Evolutionary conservation across 2,329 filamentous ascomycete genomes (phyloP), one percentile per base, ranked within the genome.

Genomic region (Penicillium verrucosum): DNA sequence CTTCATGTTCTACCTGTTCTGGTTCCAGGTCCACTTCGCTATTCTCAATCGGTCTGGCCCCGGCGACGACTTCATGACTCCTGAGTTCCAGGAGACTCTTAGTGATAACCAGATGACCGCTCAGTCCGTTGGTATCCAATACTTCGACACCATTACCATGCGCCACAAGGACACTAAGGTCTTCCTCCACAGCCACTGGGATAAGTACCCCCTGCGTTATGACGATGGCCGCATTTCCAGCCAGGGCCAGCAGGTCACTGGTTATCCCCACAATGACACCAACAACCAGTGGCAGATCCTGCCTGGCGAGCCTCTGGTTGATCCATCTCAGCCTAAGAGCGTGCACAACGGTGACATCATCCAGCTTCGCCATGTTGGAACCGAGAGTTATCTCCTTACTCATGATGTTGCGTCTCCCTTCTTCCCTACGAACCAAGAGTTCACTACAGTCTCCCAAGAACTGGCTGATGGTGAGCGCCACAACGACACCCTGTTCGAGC

Each of bases 1-100:
- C 14, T 97, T 99, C 81, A 81, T 97, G 70, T 95, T 99, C 77
- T 99, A 99, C 77, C 85, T 99, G 45, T 97, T 99, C 82, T 99
- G 94, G 94, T 99, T 99, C 87, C 94, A 99, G 82, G 92, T 99
- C 30, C 94, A 99, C 78, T 99, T 99, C 75, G 83, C 90, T 43
- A 90, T 99, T 67, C 82, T 99, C 60, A 88, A 80, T 64, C 84
- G 88, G 58, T 97, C 94, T 51, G 94, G 94, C 36, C 93, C 94
- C 43, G 94, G 94, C 52, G 94, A 99, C 71, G 93, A 97, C 70
- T 99, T 99, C 78, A 99, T 99, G 94, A 92, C 89, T 4, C 94
- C 94, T 1, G 91, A 94, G 70, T 99, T 99, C 80, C 94, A 99
- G 78, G 92, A 96, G 78, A 97, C 94, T 1, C 81, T 99, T 62